Percentiles rank a stretch among this genome's conserved stretches.
Evolutionary conservation across 139 green algal genomes (phyloP).

Genomic region (Chlorella sp.): DNA sequence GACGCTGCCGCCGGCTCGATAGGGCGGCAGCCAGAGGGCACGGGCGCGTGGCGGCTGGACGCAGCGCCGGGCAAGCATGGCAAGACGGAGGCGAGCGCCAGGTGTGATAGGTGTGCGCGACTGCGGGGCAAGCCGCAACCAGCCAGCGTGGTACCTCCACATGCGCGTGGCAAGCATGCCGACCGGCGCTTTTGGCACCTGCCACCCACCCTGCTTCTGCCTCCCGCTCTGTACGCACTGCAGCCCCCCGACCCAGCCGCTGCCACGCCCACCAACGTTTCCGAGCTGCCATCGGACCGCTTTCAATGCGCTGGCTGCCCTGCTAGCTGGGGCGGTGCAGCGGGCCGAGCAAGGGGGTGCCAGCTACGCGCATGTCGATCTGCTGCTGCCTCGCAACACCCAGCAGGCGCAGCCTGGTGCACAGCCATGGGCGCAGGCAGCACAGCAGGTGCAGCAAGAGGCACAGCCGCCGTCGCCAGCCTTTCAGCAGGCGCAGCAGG

Average conservation of each 20-base stretch:
- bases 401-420: not conserved
- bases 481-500: not conserved
- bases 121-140: too few relatives aligned
- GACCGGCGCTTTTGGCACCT: too few relatives aligned
- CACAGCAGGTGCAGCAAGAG: not conserved
- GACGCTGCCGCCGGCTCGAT: too few relatives aligned
- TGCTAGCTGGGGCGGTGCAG: conserved; percentile 11
- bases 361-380: not conserved
- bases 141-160: too few relatives aligned
- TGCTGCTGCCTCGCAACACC: not conserved
- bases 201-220: not conserved
- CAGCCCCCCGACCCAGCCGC: not conserved
- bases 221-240: not conserved
- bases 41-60: too few relatives aligned
- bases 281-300: conserved; percentile 3
- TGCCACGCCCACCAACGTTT: not conserved
- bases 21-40: too few relatives aligned
- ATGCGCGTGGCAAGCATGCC: too few relatives aligned
- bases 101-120: too few relatives aligned
- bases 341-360: not conserved
- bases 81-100: too few relatives aligned
- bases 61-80: too few relatives aligned
- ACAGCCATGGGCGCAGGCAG: not conserved
- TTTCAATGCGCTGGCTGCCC: conserved; percentile 11
- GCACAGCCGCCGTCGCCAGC: too few relatives aligned